These are phyloP conservation scores for Monosporozyma yasuniensis DNA, from an alignment of 805 yeast genomes.

Conservation along the genomic window DNA sequence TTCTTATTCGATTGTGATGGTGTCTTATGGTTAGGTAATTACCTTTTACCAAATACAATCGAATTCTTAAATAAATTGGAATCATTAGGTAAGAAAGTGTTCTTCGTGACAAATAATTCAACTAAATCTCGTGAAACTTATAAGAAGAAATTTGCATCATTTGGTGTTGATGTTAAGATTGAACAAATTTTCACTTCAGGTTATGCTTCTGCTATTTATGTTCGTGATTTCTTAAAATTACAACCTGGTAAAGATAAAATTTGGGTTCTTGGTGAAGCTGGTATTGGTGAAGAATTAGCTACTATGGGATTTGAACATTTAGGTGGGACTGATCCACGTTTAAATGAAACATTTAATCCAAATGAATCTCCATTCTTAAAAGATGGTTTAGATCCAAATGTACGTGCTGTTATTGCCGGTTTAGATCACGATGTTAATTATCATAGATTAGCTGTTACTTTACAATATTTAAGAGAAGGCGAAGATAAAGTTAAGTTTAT, in stretches of 20 bases:
- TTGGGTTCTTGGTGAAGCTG: slow-evolving; percentile 83
- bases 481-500: slow-evolving; percentile 52
- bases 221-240: slow-evolving; percentile 64
- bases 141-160: slow-evolving; percentile 61
- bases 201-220: slow-evolving; percentile 82
- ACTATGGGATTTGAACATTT: slow-evolving; percentile 65
- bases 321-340: slow-evolving; percentile 74
- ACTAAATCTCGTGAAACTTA: slow-evolving; percentile 80
- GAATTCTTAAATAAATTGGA: slow-evolving; percentile 64
- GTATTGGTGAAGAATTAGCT: slow-evolving; percentile 70
- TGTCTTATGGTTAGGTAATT: slow-evolving; percentile 87
- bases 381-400: slow-evolving; percentile 52
- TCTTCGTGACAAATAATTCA: slow-evolving; percentile 93
- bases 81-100: slow-evolving; percentile 49
- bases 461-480: slow-evolving; percentile 61
- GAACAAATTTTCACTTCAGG: slow-evolving; percentile 87
- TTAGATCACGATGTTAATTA: slow-evolving; percentile 71
- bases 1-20: slow-evolving; percentile 97
- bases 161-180: slow-evolving; percentile 34
- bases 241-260: slow-evolving; percentile 66
- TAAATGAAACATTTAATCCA: slow-evolving; percentile 47
- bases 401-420: slow-evolving; percentile 88
- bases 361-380: slow-evolving; percentile 41
- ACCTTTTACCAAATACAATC: slow-evolving; percentile 62
- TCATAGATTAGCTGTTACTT: slow-evolving; percentile 67